Evolutionary conservation across 2,329 filamentous ascomycete genomes (phyloP).

Genomic region (Penicillium sp.): DNA sequence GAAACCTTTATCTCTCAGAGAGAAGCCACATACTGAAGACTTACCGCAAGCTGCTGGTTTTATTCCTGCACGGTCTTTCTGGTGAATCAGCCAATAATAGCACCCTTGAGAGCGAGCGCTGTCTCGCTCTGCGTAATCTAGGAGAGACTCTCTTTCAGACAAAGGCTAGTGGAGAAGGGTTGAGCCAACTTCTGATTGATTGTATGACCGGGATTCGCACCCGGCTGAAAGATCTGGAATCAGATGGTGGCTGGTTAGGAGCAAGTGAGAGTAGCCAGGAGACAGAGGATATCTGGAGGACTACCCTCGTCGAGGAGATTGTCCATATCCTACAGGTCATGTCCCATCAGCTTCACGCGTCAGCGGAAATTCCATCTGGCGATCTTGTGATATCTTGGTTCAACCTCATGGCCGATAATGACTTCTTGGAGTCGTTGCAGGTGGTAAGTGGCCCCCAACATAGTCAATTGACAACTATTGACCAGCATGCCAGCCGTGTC

Average conservation of each 20-base stretch:
- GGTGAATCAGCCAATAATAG: slow-evolving; percentile 10
- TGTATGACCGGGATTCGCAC: slow-evolving; percentile 35
- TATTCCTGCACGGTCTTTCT: slow-evolving; percentile 28
- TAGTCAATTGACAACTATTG: slow-evolving; percentile 46
- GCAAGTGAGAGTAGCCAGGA: slow-evolving; percentile 50
- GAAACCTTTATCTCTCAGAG: slow-evolving; percentile 68
- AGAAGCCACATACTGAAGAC: slow-evolving; percentile 64
- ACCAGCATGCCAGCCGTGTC: slow-evolving; percentile 33
- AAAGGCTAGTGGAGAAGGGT: slow-evolving; percentile 24
- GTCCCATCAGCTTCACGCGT: slow-evolving; percentile 64
- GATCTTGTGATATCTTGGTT: slow-evolving; percentile 67
- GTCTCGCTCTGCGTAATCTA: slow-evolving; percentile 24
- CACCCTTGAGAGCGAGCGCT: slow-evolving; percentile 11
- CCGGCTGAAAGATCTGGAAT: slow-evolving; percentile 33
- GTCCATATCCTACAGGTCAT: slow-evolving; percentile 69
- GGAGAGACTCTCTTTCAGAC: slow-evolving; percentile 30
- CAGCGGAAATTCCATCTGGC: slow-evolving; percentile 54
- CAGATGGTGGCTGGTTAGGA: slow-evolving; percentile 44
- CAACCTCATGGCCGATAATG: slow-evolving; percentile 61
- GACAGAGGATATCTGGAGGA: slow-evolving; percentile 59
- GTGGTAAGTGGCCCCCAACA: slow-evolving; percentile 43
- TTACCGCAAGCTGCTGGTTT: slow-evolving; percentile 48
- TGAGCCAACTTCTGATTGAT: slow-evolving; percentile 27
- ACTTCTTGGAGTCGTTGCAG: slow-evolving; percentile 64
- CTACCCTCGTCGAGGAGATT: slow-evolving; percentile 63